These are phyloP conservation scores for Tetracladium marchalianum DNA, from an alignment of 495 filamentous ascomycete species.

Conservation along the genomic window DNA sequence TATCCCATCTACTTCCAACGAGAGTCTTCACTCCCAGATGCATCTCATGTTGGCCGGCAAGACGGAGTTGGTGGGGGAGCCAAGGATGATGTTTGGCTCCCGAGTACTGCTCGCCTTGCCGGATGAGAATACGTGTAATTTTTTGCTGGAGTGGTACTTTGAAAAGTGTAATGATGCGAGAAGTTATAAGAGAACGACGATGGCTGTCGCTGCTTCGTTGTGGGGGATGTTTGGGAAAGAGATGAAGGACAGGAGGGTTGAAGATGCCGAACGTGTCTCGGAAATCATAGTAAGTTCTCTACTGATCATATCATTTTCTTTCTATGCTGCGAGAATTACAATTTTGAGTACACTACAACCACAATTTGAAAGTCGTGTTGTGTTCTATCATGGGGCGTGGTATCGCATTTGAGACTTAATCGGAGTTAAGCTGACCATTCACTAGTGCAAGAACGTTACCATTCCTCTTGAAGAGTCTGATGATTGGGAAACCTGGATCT, in stretches of 20 bases:
- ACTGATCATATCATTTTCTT: too few species aligned
- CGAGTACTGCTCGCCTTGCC: slow-evolving; percentile 14
- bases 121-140: slow-evolving; percentile 12
- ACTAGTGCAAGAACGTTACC: slow-evolving; percentile 13
- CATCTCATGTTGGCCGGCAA: slow-evolving; percentile 17
- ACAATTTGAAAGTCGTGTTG: too few species aligned
- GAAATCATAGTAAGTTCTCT: background rate
- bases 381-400: too few species aligned
- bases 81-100: slow-evolving; percentile 12
- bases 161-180: slow-evolving; percentile 8
- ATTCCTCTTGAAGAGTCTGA: slow-evolving; percentile 13
- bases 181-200: slow-evolving; percentile 3
- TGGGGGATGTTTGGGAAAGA: slow-evolving; percentile 11
- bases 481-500: slow-evolving; percentile 16
- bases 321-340: too few species aligned
- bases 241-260: slow-evolving; percentile 4
- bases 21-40: slow-evolving; percentile 14
- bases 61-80: background rate
- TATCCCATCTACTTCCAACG: slow-evolving; percentile 1
- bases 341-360: too few species aligned
- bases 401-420: too few species aligned
- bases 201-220: slow-evolving; percentile 5
- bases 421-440: too few species aligned
- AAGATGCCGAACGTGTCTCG: slow-evolving; percentile 9
- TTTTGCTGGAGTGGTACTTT: slow-evolving; percentile 14